These are phyloP conservation scores for Lentinula boryana DNA, from an alignment of 768 basidiomycete genomes.

Conservation along the genomic window DNA sequence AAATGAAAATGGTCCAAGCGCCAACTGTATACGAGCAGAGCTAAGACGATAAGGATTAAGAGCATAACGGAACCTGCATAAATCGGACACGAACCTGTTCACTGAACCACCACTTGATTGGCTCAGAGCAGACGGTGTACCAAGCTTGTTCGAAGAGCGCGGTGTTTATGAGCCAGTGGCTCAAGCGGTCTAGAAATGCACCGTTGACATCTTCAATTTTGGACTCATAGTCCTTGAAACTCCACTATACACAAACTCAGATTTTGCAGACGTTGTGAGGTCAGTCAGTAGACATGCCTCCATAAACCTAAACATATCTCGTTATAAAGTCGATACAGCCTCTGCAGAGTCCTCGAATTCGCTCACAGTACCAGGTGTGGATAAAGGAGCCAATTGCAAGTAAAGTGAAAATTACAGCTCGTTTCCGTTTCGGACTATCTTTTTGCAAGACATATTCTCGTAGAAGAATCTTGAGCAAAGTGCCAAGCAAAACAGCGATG, in stretches of 20 bases:
- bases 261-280: background rate
- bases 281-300: slow-evolving; percentile 17
- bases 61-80: background rate
- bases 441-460: background rate
- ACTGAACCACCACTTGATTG: slow-evolving; percentile 65
- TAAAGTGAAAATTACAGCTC: slow-evolving; percentile 20
- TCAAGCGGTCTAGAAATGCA: slow-evolving; percentile 25
- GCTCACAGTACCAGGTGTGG: slow-evolving; percentile 45
- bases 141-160: slow-evolving; percentile 58
- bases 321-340: background rate
- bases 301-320: slow-evolving; percentile 45
- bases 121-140: slow-evolving; percentile 34
- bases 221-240: slow-evolving; percentile 40
- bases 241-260: slow-evolving; percentile 35
- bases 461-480: slow-evolving; percentile 19
- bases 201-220: background rate
- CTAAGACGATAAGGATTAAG: background rate
- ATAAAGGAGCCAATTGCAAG: slow-evolving; percentile 29
- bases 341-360: background rate
- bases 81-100: slow-evolving; percentile 29
- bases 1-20: slow-evolving; percentile 47
- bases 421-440: background rate
- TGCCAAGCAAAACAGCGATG: slow-evolving; percentile 21
- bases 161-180: slow-evolving; percentile 49
- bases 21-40: slow-evolving; percentile 56